Conservation (phyloP, 192 early-diverging fungal species). For the Coemansia sp. region DNA sequence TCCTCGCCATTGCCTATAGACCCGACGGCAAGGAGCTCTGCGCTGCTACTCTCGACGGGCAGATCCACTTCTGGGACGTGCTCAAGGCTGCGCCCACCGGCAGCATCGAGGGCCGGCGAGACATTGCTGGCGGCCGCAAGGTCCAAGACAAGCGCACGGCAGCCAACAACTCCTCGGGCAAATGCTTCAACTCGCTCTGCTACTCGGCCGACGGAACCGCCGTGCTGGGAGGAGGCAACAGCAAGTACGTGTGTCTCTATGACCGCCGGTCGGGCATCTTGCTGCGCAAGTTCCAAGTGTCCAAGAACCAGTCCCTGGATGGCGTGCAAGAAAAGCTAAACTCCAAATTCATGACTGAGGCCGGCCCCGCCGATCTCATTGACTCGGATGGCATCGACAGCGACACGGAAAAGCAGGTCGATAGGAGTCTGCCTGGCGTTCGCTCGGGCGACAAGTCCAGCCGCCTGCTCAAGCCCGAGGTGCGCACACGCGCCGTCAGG, state of each 20-base stretch:
- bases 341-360: conserved; percentile 92
- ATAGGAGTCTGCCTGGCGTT: conserved; percentile 87
- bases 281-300: conserved; percentile 90
- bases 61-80: conserved; percentile 93
- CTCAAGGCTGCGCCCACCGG: conserved; percentile 70
- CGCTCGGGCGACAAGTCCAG: conserved; percentile 81
- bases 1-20: conserved; percentile 84
- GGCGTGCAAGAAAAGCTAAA: conserved; percentile 91
- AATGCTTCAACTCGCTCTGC: conserved; percentile 90
- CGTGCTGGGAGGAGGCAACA: conserved; percentile 93
- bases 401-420: conserved; percentile 79
- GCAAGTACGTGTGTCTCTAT: conserved; percentile 96
- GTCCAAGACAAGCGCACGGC: conserved; percentile 77
- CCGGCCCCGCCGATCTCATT: conserved; percentile 82
- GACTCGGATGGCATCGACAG: conserved; percentile 79
- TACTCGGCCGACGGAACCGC: conserved; percentile 94
- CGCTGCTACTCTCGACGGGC: conserved; percentile 88
- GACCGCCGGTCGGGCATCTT: conserved; percentile 75
- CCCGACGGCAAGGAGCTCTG: conserved; percentile 92
- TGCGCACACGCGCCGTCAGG: conserved; percentile 80
- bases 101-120: conserved; percentile 89
- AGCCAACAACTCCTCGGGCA: conserved; percentile 80
- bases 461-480: conserved; percentile 76
- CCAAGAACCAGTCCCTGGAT: conserved; percentile 91
- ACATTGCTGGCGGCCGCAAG: conserved; percentile 90